Conservation (phyloP, 2,329 filamentous ascomycete genomes). For the Calcarisporium arbuscula region DNA sequence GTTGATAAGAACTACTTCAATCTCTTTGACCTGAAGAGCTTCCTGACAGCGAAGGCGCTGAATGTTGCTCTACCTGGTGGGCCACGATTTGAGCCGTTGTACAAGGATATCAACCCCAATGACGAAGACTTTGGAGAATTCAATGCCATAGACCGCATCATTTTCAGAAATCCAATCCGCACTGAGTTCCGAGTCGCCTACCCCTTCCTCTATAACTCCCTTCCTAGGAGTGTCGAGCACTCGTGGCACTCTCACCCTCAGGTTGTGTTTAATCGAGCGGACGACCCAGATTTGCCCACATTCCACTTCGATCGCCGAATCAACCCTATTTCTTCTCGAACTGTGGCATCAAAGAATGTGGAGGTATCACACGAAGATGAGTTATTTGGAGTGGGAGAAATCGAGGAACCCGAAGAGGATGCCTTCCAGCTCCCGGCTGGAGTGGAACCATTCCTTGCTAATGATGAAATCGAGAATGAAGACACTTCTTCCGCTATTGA, state of each 20-base stretch:
- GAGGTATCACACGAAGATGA: slow-evolving; percentile 88
- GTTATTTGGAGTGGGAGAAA: slow-evolving; percentile 76
- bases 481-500: slow-evolving; percentile 89
- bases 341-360: slow-evolving; percentile 91
- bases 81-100: slow-evolving; percentile 90
- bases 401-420: slow-evolving; percentile 69
- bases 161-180: slow-evolving; percentile 89
- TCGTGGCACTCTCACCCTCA: slow-evolving; percentile 94
- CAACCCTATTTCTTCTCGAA: slow-evolving; percentile 93
- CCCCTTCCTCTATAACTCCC: slow-evolving; percentile 91
- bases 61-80: slow-evolving; percentile 98
- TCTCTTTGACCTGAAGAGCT: slow-evolving; percentile 91
- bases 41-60: slow-evolving; percentile 90
- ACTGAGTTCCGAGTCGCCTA: slow-evolving; percentile 95
- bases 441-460: slow-evolving; percentile 80
- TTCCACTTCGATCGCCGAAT: slow-evolving; percentile 98
- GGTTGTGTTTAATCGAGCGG: slow-evolving; percentile 80
- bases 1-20: slow-evolving; percentile 97
- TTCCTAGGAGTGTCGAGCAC: slow-evolving; percentile 87
- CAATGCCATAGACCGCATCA: slow-evolving; percentile 98
- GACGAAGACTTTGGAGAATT: slow-evolving; percentile 99
- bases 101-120: slow-evolving; percentile 98
- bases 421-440: slow-evolving; percentile 76
- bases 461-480: slow-evolving; percentile 81
- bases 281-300: slow-evolving; percentile 83